Evolutionary conservation across 2,329 filamentous ascomycete species (phyloP).

Genomic region (Leptographium wingfieldii): DNA sequence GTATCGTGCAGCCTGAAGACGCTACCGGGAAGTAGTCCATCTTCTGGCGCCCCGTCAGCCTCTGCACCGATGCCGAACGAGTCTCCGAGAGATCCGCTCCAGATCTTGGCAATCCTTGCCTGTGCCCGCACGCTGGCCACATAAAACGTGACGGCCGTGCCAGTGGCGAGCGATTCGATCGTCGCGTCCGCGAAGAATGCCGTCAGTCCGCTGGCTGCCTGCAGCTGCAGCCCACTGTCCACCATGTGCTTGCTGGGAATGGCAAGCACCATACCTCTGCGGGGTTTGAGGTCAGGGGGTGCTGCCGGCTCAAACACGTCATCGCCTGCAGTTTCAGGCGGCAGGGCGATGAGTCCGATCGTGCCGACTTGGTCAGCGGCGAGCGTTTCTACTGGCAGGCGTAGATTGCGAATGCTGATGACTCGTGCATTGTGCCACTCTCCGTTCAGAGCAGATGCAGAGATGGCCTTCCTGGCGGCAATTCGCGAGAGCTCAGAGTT

Average conservation of each 20-base stretch:
- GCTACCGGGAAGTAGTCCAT: constrained; percentile 26
- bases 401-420: constrained; percentile 76
- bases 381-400: constrained; percentile 66
- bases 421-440: constrained; percentile 75
- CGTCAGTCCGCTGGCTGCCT: constrained; percentile 54
- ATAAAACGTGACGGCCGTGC: constrained; percentile 68
- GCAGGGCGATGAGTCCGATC: constrained; percentile 59
- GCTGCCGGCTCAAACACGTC: not conserved
- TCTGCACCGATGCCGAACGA: constrained; percentile 5
- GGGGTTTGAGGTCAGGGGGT: constrained; percentile 26
- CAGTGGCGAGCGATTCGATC: constrained; percentile 49
- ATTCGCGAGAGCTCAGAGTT: constrained; percentile 40
- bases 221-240: constrained; percentile 43
- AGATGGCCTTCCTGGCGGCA: constrained; percentile 38
- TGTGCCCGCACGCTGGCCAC: constrained; percentile 75
- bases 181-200: constrained; percentile 57
- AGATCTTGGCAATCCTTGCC: constrained; percentile 46
- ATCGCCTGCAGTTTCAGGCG: not conserved
- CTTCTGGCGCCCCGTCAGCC: not conserved
- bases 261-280: constrained; percentile 76
- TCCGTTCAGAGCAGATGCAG: constrained; percentile 39
- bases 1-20: constrained; percentile 38
- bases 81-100: constrained; percentile 6
- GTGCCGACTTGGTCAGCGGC: constrained; percentile 79
- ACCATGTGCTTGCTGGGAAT: constrained; percentile 47